Evolutionary conservation across 148 eudicot species (phyloP), one percentile per base, ranked within the genome.

Genomic region (Silene uniflora): DNA sequence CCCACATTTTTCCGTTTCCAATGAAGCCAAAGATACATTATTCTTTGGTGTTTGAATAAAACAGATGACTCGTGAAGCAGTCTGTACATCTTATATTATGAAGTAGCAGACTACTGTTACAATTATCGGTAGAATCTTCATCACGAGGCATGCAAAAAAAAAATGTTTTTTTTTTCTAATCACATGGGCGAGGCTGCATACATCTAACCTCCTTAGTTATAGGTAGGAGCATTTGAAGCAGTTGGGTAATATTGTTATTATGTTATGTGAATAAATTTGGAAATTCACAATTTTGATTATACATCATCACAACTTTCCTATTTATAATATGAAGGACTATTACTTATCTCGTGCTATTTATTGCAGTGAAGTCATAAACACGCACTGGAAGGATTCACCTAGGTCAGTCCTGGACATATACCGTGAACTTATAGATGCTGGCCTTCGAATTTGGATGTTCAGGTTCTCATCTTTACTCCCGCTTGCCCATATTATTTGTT

Each of bases 381-480:
- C 10, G 23, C 76, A 88, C 81, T 95, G 98, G 98, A 75, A 84
- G 76, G 98, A 95, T 84, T 90, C 93, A 61, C 82, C 97, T 22
- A 80, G 44, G 47, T 88, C 98, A 11, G 88, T 92, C 75, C 87
- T 87, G 76, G 84, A 89, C 78, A 63, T 95, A 78, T 89, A 90
- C 74, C 89, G 71, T 16, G 98, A 95, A 83, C 96, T 95, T 74
- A 87, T 95, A 62, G 77, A 71, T 74, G 79, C 86, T 47, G 98
- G 98, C 46, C 82, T 92, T 75, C 97, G 96, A 52, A 89, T 92
- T 73, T 95, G 98, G 98, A 76, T 92, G 73, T 95, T 95, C 91
- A 95, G 98, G 98, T 95, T 77, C 69, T 55, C 60, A 59, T 64
- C 74, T 59, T n/a, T 73, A 58, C 62, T 27, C 55, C 54, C 23